Percentiles rank a stretch among this genome's conserved stretches.
Conservation (phyloP, 257 asterid species). For the Solanum medicagineum region DNA sequence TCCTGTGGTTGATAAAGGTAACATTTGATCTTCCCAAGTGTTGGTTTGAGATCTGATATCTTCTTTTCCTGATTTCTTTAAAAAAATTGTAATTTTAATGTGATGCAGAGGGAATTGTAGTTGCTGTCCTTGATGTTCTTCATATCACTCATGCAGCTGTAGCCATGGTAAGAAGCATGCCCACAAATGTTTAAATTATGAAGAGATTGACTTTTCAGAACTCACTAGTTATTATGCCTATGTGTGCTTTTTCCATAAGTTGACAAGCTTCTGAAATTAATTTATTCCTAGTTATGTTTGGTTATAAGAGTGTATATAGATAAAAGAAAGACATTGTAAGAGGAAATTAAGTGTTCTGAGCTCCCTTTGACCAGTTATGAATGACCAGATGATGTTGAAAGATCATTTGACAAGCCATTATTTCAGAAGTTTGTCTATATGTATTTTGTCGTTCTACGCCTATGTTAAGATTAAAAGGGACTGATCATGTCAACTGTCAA, state of each 20-base stretch:
- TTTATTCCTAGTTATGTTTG: background rate
- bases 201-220: background rate
- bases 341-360: background rate
- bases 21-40: background rate
- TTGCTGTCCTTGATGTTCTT: constrained; percentile 85
- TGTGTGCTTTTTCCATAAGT: background rate
- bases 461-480: background rate
- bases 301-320: background rate
- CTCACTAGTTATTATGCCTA: background rate
- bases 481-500: background rate
- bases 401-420: background rate
- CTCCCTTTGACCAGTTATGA: background rate
- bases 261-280: background rate
- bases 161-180: constrained; percentile 52
- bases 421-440: background rate
- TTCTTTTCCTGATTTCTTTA: background rate
- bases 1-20: constrained; percentile 87
- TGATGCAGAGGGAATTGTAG: constrained; percentile 62
- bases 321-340: background rate
- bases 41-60: background rate
- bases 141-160: constrained; percentile 92
- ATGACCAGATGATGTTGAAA: background rate
- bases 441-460: background rate
- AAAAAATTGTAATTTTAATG: background rate
- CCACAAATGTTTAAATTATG: background rate